Base-by-base conservation (phyloP, 2,329 filamentous ascomycete species). In the Acephala macrosclerotiorum region DNA sequence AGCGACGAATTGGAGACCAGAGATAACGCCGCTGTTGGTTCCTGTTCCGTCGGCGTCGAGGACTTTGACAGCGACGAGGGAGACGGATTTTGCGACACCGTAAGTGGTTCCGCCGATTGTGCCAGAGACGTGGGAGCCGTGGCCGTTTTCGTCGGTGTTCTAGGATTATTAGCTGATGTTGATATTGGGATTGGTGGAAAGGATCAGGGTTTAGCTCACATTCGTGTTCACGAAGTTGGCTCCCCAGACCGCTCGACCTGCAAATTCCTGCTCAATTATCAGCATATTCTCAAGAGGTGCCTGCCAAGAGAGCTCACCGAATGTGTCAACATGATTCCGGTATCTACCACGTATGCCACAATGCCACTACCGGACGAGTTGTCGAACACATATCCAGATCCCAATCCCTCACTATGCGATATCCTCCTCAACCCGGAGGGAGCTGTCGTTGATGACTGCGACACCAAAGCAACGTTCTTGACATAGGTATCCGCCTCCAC, bases 401-500 rank as follows among this genome's bases (percentile, higher is more conserved):
- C 68, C 2, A 64, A 61, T 2, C 59, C 58, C 3, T 65, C 60
- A n/a, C 67, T 66, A 45, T 76, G 72, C 3, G 76, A 78, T 20
- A 79, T 68, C 6, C 77, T 71, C 3, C 66, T 65, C 38, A 79
- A 69, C 69, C 75, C 72, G 11, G 66, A 16, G 25, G 86, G 82
- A 1, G 87, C 84, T 68, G 84, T 83, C 5, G 25, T 33, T 3
- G 9, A 20, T 66, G 76, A 78, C 79, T 90, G 86, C 2, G 80
- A 79, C 60, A 84, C 78, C 35, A 83, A 75, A 1, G 78, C 79
- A 33, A 76, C 76, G 53, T 81, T 71, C 49, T 79, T 77, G 60
- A 89, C 80, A 53, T 77, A 76, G 58, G 82, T 81, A 70, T 87
- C 84, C 66, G 82, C 82, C 79, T 87, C 85, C 35, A 87, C 77